phyloP scores from a whole-genome alignment of 768 basidiomycete species.

The Boletus sp. region DNA sequence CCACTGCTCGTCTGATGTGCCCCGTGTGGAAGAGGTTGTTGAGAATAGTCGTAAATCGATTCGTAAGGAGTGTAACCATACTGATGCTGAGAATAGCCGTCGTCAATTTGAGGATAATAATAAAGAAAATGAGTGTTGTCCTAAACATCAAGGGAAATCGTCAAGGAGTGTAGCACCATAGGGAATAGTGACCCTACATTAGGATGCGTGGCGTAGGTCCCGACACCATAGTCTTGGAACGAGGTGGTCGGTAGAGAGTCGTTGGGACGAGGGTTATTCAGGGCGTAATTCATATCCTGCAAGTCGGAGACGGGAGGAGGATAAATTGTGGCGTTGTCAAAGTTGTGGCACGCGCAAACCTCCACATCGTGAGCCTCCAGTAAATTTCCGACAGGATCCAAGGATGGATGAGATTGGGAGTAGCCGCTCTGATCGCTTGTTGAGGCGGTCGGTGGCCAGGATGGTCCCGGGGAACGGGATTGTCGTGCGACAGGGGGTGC shows the following conservation, averaged over 20 bases:
- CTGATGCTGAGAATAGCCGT: background rate
- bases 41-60: background rate
- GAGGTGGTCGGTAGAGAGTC: background rate
- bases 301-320: background rate
- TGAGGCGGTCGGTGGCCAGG: constrained; percentile 4
- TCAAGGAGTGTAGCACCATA: background rate
- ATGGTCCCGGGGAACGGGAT: background rate
- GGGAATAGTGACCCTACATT: constrained; percentile 2
- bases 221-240: background rate
- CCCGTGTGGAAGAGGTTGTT: background rate
- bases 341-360: constrained; percentile 12
- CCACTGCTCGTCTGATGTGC: background rate
- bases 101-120: background rate
- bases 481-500: constrained; percentile 2
- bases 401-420: constrained; percentile 4
- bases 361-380: constrained; percentile 1
- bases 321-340: background rate
- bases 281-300: constrained; percentile 6
- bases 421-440: background rate
- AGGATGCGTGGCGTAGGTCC: constrained; percentile 1
- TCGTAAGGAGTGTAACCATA: background rate
- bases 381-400: background rate
- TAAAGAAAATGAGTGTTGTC: background rate
- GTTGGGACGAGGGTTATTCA: background rate
- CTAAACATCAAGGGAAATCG: constrained; percentile 1